Base-by-base conservation (phyloP, 345 rosid genomes). In the Turnera subulata region DNA sequence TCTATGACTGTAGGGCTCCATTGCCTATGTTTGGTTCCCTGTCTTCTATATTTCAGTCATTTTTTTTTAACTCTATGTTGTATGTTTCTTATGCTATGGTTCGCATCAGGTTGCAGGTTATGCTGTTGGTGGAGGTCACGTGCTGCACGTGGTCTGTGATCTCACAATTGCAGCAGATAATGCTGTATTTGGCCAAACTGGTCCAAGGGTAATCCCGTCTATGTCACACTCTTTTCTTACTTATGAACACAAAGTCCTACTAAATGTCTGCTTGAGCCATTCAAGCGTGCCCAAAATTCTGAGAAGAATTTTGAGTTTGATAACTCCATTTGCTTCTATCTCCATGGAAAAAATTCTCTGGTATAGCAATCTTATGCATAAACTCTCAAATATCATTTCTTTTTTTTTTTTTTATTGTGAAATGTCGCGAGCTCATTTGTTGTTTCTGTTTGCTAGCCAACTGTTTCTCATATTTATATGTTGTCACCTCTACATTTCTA, bases 111-210 rank as follows among this genome's bases (percentile, higher is more conserved):
- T 86, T 76, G 95, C 97, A 57, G 99, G 97, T 56, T 92, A 89
- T 85, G 97, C 96, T 53, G 78, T 89, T 72, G 97, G 94, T 65
- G 97, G 99, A 71, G 97, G 97, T 37, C 94, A 93, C 70, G 66
- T 89, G 14, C 54, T 93, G 66, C 98, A 89, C 65, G 85, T 93
- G 99, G 91, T 93, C 45, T 89, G 99, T 18, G 99, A 93, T 77
- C 82, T 93, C 33, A 89, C 97, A 17, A 83, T 93, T 67, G 92
- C 98, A 47, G 95, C 95, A 19, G 96, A 93, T 61, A 89, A 86
- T 69, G 94, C 97, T 40, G 56, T 85, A 23, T 89, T 86, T 51
- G 97, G 99, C 58, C 99, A 93, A 80, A 93, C 96, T 46, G 99
- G 99, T 62, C 91, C 99, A 14, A 93, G 89, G 97, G 96, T 92